Percentiles rank a stretch among this genome's conserved stretches.
These are phyloP conservation scores for Paraphaeosphaeria minitans DNA, from an alignment of 2,329 filamentous ascomycete species.

Conservation along the genomic window DNA sequence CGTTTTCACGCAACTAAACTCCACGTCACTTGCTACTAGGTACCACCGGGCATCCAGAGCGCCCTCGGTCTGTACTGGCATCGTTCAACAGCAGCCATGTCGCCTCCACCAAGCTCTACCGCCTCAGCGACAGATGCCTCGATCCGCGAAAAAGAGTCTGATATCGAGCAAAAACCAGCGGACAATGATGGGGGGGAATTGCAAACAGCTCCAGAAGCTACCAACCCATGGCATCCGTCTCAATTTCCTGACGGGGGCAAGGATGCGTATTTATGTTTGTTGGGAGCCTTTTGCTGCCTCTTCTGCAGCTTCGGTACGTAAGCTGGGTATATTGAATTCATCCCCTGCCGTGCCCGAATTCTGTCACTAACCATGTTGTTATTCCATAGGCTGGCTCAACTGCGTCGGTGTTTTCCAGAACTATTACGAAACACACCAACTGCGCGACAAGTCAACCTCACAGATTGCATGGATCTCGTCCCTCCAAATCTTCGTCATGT, in stretches of 20 bases:
- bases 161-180: background rate
- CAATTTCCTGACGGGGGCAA: constrained; percentile 46
- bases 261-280: constrained; percentile 41
- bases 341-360: background rate
- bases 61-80: background rate
- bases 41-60: background rate
- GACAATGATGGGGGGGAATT: background rate
- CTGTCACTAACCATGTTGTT: background rate
- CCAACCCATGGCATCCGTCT: constrained; percentile 36
- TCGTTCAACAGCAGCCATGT: constrained; percentile 4
- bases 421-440: constrained; percentile 53
- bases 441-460: constrained; percentile 45
- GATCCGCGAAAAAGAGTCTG: background rate
- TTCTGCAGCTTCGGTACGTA: constrained; percentile 40
- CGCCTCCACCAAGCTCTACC: background rate
- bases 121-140: background rate
- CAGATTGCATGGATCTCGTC: constrained; percentile 56
- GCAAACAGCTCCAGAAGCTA: constrained; percentile 15
- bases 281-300: constrained; percentile 35
- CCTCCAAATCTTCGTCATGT: constrained; percentile 54
- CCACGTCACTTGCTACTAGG: no score
- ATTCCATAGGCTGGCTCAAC: constrained; percentile 46
- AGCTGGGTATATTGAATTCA: constrained; percentile 46
- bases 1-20: background rate
- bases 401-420: constrained; percentile 53